phyloP scores from a whole-genome alignment of 805 yeast genomes.

The Wickerhamomyces subpelliculosus region DNA sequence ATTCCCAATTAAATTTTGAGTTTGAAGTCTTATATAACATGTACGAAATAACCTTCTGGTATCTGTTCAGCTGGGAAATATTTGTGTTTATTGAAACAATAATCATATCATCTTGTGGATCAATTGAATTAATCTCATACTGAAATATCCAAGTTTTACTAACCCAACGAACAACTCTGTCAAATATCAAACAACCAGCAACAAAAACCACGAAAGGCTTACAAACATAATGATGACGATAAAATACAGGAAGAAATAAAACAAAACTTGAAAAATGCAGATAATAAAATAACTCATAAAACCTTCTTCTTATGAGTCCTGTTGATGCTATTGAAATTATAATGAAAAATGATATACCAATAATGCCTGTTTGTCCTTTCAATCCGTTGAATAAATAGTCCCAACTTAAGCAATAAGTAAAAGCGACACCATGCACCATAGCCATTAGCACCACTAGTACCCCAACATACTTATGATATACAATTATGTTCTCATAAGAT shows the following conservation, averaged over 20 bases:
- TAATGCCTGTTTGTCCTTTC: slow-evolving; percentile 12
- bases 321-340: slow-evolving; percentile 11
- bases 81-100: slow-evolving; percentile 9
- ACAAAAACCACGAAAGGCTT: slow-evolving; percentile 16
- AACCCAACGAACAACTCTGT: slow-evolving; percentile 13
- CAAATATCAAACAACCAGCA: slow-evolving; percentile 9
- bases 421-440: slow-evolving; percentile 11
- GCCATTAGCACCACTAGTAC: slow-evolving; percentile 12
- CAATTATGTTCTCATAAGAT: slow-evolving; percentile 18
- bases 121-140: slow-evolving; percentile 3
- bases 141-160: slow-evolving; percentile 11
- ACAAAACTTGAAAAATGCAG: slow-evolving; percentile 13
- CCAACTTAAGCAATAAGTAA: slow-evolving; percentile 16
- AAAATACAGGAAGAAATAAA: slow-evolving; percentile 19
- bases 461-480: slow-evolving; percentile 21
- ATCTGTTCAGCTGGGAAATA: background rate
- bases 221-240: slow-evolving; percentile 19
- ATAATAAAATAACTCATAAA: slow-evolving; percentile 17
- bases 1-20: slow-evolving; percentile 10
- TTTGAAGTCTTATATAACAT: slow-evolving; percentile 4
- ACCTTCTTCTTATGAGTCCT: slow-evolving; percentile 7
- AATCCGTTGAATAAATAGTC: slow-evolving; percentile 7
- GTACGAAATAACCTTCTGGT: slow-evolving; percentile 1
- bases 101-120: slow-evolving; percentile 5
- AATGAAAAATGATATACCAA: slow-evolving; percentile 6